Percentiles rank a stretch among this genome's conserved stretches.
Evolutionary conservation across 2,329 filamentous ascomycete genomes (phyloP).

Genomic region (Hymenoscyphus linearis): DNA sequence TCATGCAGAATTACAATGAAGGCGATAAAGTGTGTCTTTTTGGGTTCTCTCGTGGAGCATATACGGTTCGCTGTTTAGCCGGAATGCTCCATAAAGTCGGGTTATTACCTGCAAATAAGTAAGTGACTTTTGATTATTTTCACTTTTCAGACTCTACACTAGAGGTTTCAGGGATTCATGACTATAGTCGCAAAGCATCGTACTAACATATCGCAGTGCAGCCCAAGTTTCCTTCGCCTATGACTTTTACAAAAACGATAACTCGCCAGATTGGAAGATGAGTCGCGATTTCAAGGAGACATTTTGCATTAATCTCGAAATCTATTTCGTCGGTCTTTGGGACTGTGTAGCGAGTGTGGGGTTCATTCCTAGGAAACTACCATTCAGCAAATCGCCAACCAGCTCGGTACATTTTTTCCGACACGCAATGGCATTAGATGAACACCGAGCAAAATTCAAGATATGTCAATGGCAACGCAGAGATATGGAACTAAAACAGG

Average conservation of each 20-base stretch:
- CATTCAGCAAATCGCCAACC: conserved; percentile 35
- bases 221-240: conserved; percentile 40
- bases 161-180: background rate
- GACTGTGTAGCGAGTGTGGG: conserved; percentile 39
- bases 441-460: conserved; percentile 41
- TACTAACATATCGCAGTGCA: conserved; percentile 30
- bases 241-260: conserved; percentile 40
- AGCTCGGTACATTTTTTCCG: conserved; percentile 36
- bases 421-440: conserved; percentile 41
- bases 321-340: conserved; percentile 41
- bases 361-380: conserved; percentile 36
- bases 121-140: background rate
- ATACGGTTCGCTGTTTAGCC: conserved; percentile 44
- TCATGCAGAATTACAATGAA: conserved; percentile 44
- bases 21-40: conserved; percentile 45
- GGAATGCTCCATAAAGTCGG: conserved; percentile 41
- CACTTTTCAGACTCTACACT: background rate
- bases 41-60: conserved; percentile 45
- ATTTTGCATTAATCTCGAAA: conserved; percentile 38
- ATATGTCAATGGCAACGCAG: conserved; percentile 34
- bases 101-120: conserved; percentile 56
- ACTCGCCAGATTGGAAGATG: conserved; percentile 36
- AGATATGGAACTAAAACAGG: conserved; percentile 17
- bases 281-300: conserved; percentile 39
- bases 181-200: background rate